phyloP scores from a whole-genome alignment of 768 basidiomycete genomes.

The Russula foetens region DNA sequence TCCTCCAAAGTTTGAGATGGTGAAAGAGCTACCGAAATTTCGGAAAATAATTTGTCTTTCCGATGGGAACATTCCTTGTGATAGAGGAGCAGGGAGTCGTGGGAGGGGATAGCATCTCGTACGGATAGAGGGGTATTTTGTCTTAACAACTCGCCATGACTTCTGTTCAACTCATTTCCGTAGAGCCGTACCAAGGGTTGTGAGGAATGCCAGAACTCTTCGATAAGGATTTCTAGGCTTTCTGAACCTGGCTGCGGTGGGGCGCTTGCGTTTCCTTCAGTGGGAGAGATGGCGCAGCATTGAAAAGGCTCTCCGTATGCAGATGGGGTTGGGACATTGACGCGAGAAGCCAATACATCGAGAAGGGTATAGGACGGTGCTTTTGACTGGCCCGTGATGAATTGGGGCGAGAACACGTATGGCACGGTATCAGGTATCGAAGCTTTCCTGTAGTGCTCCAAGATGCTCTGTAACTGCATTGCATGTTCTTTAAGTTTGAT shows the following conservation, averaged over 20 bases:
- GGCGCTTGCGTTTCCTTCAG: not conserved
- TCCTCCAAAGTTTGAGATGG: not conserved
- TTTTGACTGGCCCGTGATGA: not conserved
- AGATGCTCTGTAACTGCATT: not conserved
- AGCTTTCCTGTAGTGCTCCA: no score
- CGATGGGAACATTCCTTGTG: not conserved
- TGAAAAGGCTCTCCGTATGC: not conserved
- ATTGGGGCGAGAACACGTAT: not conserved
- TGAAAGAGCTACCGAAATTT: not conserved
- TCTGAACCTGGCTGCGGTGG: not conserved
- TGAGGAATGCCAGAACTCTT: not conserved
- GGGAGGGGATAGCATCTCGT: not conserved
- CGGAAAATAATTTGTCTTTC: not conserved
- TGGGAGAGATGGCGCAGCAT: no score
- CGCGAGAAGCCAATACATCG: not conserved
- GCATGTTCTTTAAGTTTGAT: not conserved
- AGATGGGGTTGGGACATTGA: not conserved
- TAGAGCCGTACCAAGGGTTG: not conserved
- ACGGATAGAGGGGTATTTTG: not conserved
- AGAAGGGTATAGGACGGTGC: not conserved
- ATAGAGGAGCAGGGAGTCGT: not conserved
- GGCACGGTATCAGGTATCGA: not conserved
- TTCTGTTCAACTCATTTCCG: constrained; percentile 3
- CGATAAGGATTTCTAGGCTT: not conserved
- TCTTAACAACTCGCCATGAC: not conserved